Base-by-base conservation (phyloP, 768 basidiomycete species). In the Gloeophyllum trabeum region DNA sequence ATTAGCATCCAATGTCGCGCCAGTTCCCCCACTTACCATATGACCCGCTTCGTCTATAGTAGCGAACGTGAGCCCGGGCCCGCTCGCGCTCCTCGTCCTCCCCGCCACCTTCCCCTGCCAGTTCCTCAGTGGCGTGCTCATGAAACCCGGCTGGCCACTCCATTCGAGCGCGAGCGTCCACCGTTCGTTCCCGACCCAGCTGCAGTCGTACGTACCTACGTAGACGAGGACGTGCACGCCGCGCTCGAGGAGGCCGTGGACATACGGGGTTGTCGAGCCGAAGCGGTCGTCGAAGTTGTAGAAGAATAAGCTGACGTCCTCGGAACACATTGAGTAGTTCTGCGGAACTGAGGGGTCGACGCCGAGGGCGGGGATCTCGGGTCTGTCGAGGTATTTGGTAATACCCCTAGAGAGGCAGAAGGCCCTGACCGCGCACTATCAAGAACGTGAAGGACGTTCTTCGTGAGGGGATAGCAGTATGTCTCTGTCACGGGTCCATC, bases 11-110 rank as follows among this genome's bases (percentile, higher is more conserved):
- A 21, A 20, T 5, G 35, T 20, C 20, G 14, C 35, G 26, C 13
- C 25, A 14, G 26, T 19, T 19, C 22, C n/a, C 25, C 5, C n/a
- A 28, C 49, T 39, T 30, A 79, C 80, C 79, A 81, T 81, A 61
- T 87, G 84, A 14, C 84, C 84, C n/a, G 81, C 83, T 6, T 67
- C 78, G 30, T 69, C 59, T 32, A 83, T 61, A 1, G 73, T 79
- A 4, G 68, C 71, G 55, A 76, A 83, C 10, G 77, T 37, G 10
- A 37, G 20, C 36, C 7, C 81, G 41, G 88, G 57, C 6, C 71
- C 71, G 4, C 65, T 67, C 20, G 65, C 66, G 37, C 62, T 66
- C 50, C 76, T 71, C 25, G 71, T 74, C 48, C 63, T 58, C 2
- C 82, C 82, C 0, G 67, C 81, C 5, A 55, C 54, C 40, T 67